Base-by-base conservation (phyloP, 345 rosid species). In the Gossypium longicalyx region DNA sequence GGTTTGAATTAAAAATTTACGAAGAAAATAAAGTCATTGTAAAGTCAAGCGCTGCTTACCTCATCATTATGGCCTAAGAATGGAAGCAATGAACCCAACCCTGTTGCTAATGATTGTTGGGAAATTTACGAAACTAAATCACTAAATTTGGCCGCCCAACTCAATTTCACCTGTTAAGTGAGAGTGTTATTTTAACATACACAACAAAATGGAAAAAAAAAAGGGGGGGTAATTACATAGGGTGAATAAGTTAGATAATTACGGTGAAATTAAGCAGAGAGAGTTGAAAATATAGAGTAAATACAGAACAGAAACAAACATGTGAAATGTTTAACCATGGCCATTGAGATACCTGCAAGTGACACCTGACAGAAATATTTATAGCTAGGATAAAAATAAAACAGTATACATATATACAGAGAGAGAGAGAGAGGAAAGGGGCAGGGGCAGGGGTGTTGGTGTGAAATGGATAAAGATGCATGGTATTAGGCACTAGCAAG, bases 381-480 rank as follows among this genome's bases (percentile, higher is more conserved):
- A 62, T 64, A 72, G 71, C n/a, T 2, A 49, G 66, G 80, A 77
- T 67, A 80, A 62, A 73, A 74, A 57, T 57, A 58, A 56, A 71
- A 43, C 38, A 29, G 38, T 3, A 29, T 29, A 27, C 9, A 25
- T 61, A 59, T 17, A 38, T 43, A 51, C 0, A 59, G 3, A 57
- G 16, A 61, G 65, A 57, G 65, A 57, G 69, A 34, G 41, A 34
- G 75, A 43, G 57, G 61, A 22, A 3, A 7, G 13, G 61, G 25
- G 16, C 29, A 59, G 20, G 71, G 15, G 34, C 76, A 76, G 71
- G 70, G 77, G 80, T 77, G 44, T 51, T 45, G 60, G 71, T 76
- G 78, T 70, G 75, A 63, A 67, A 56, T 75, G 79, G 86, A 83
- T 83, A 83, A 79, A 83, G 83, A 85, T 78, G 82, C 82, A 82